These are phyloP conservation scores for Aspergillus sclerotialis DNA, from an alignment of 2,329 filamentous ascomycete species.

Conservation along the genomic window DNA sequence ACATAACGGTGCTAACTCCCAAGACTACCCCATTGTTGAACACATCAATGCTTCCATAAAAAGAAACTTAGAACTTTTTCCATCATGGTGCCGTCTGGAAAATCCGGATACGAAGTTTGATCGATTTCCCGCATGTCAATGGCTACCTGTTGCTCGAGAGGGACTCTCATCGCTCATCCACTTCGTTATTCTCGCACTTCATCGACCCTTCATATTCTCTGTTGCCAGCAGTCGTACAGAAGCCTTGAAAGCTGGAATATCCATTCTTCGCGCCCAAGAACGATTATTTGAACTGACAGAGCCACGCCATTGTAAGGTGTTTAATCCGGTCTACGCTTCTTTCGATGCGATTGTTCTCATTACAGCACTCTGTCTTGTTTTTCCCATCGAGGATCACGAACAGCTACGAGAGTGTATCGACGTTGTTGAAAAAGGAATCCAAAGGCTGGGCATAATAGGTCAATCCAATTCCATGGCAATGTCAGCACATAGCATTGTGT, in stretches of 20 bases:
- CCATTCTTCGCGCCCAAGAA: constrained; percentile 10
- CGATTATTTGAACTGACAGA: constrained; percentile 9
- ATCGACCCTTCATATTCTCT: constrained; percentile 13
- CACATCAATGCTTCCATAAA: constrained; percentile 6
- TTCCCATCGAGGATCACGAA: constrained; percentile 5
- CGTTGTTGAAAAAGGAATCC: constrained; percentile 6
- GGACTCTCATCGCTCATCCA: constrained; percentile 9
- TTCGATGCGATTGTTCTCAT: constrained; percentile 15
- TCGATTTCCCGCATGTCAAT: constrained; percentile 6
- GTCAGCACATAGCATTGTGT: constrained; percentile 10
- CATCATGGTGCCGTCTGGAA: constrained; percentile 11
- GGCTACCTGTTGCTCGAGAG: constrained; percentile 11
- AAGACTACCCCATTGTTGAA: constrained; percentile 7
- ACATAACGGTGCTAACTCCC: not conserved
- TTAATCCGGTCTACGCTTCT: constrained; percentile 13
- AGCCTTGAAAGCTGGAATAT: constrained; percentile 9
- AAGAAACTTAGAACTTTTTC: constrained; percentile 4
- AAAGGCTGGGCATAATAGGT: constrained; percentile 7
- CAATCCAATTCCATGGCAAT: constrained; percentile 11
- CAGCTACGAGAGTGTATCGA: constrained; percentile 3
- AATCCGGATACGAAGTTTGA: constrained; percentile 11
- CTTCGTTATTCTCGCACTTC: constrained; percentile 12
- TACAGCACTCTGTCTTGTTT: constrained; percentile 6
- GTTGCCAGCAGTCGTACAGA: constrained; percentile 9
- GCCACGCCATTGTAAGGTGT: constrained; percentile 10